Base-by-base conservation (phyloP, 1,284 basidiomycete genomes). In the Sporisorium sorghi region DNA sequence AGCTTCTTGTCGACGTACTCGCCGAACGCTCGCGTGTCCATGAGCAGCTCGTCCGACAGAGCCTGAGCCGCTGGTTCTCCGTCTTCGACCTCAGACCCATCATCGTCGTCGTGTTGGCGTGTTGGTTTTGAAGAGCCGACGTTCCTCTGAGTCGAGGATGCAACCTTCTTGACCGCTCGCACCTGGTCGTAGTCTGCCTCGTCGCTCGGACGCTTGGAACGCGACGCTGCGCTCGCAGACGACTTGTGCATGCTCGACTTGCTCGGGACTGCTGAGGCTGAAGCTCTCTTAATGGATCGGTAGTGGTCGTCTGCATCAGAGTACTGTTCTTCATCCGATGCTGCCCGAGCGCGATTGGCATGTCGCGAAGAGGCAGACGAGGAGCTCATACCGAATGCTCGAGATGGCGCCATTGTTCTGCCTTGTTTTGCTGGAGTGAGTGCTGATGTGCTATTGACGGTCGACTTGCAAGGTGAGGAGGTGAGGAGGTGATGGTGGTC, bases 1-100 rank as follows among this genome's bases (percentile, higher is more conserved):
- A 75, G 64, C 48, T 71, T 71, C 55, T 71, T 71, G 2, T 71
- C 73, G 8, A 75, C 60, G 64, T 68, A 75, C 17, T 60, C 54
- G 23, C 71, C 64, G 55, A 60, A 75, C 11, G 59, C 68, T 3
- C 49, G 40, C 3, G 68, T 52, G 21, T 75, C 73, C 12, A 62
- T 40, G 26, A 74, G 26, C 6, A 74, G 49, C 42, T 70, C 67
- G 26, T 70, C 67, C 14, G 66, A 44, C 15, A 66, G 46, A n/a
- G n/a, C 51, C 0, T 19, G 54, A 7, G 39, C 42, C n/a, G 51
- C 26, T 9, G 26, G 24, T 23, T 55, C 48, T 17, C 43, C 55
- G 6, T 1, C 44, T 11, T 63, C 63, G 12, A 30, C 42, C 0
- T 66, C 63, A 30, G 58, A 58, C 0, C 5, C 37, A 10, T 43